These are phyloP conservation scores for Fusarium verrucosum DNA, from an alignment of 2,329 filamentous ascomycete species.

Conservation along the genomic window DNA sequence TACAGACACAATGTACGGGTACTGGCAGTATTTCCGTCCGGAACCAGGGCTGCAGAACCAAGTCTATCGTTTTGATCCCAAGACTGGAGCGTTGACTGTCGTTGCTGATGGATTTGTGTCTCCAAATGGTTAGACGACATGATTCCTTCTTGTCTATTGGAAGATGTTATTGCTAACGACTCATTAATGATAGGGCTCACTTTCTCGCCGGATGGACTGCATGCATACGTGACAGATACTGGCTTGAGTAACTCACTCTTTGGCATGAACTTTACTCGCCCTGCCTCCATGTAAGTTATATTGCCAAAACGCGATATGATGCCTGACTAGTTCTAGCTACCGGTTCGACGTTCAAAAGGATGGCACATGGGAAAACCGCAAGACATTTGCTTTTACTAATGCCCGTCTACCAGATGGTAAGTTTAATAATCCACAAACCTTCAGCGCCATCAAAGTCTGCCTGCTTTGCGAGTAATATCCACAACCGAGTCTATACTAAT, in stretches of 20 bases:
- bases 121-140: slow-evolving; percentile 57
- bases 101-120: slow-evolving; percentile 66
- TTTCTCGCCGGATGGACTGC: slow-evolving; percentile 63
- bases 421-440: background rate
- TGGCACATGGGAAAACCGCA: slow-evolving; percentile 58
- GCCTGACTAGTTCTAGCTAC: slow-evolving; percentile 48
- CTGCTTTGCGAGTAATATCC: too few species aligned
- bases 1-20: slow-evolving; percentile 69
- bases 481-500: background rate
- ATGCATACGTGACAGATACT: slow-evolving; percentile 66
- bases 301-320: rapidly evolving
- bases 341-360: slow-evolving; percentile 57
- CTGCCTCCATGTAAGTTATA: slow-evolving; percentile 57
- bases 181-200: slow-evolving; percentile 54
- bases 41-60: slow-evolving; percentile 63
- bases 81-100: slow-evolving; percentile 60
- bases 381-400: slow-evolving; percentile 65
- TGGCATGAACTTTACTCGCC: slow-evolving; percentile 53
- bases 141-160: rapidly evolving
- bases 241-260: slow-evolving; percentile 56
- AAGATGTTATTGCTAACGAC: background rate
- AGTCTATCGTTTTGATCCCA: slow-evolving; percentile 65
- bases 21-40: slow-evolving; percentile 65
- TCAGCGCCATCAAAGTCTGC: too few species aligned
- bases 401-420: slow-evolving; percentile 67